Conservation (phyloP, 2,329 filamentous ascomycete species). For the Trichoderma brevicompactum region DNA sequence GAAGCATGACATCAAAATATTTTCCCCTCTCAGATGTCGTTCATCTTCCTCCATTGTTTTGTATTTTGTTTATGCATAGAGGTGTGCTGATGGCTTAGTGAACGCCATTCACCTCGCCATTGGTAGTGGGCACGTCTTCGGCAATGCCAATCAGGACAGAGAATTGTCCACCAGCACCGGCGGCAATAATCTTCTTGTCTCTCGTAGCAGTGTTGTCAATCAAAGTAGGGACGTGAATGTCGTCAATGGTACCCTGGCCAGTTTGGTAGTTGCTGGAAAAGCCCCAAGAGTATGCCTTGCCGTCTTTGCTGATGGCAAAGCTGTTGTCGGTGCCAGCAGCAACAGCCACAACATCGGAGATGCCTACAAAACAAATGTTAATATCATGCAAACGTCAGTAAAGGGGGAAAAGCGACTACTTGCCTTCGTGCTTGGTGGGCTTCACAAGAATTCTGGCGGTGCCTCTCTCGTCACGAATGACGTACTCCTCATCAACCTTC, state of each 20-base stretch:
- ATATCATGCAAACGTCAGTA: conserved; percentile 1
- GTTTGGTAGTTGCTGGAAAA: conserved; percentile 82
- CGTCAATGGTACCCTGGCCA: conserved; percentile 76
- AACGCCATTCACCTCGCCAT: conserved; percentile 35
- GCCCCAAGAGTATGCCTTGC: conserved; percentile 78
- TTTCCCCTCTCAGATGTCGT: neutral
- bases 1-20: neutral
- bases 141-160: conserved; percentile 62
- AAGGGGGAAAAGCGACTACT: conserved; percentile 33
- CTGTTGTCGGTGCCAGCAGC: conserved; percentile 74
- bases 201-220: conserved; percentile 85
- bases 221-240: conserved; percentile 74
- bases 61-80: neutral
- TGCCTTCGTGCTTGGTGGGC: conserved; percentile 50
- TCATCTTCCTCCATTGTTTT: neutral
- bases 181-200: conserved; percentile 73
- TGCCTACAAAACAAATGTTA: conserved; percentile 37
- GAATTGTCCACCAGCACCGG: conserved; percentile 89
- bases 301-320: conserved; percentile 71
- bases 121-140: conserved; percentile 38
- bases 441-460: conserved; percentile 66
- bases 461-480: conserved; percentile 66
- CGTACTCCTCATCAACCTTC: conserved; percentile 52
- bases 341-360: conserved; percentile 59
- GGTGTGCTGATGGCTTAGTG: conserved; percentile 14